These are phyloP conservation scores for Penicillium sp. DNA, from an alignment of 2,329 filamentous ascomycete genomes.

Conservation along the genomic window DNA sequence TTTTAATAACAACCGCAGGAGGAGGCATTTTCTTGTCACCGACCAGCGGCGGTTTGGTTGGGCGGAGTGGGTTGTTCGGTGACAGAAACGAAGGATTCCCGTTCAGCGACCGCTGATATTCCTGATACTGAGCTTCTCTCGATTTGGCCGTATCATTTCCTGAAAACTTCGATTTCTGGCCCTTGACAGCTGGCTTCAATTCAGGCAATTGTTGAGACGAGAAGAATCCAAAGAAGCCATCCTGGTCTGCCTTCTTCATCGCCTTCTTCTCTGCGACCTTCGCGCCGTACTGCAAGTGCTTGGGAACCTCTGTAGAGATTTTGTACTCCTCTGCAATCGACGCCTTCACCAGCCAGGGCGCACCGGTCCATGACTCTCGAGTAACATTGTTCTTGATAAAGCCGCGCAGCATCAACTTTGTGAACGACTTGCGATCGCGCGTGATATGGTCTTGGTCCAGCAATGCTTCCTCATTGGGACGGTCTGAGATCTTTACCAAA, in stretches of 20 bases:
- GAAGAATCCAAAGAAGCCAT: conserved; percentile 54
- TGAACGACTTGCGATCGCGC: conserved; percentile 88
- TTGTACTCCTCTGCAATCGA: conserved; percentile 80
- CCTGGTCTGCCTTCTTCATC: conserved; percentile 57
- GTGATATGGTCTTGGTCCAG: conserved; percentile 79
- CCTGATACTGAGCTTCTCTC: conserved; percentile 48
- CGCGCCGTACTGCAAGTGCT: conserved; percentile 76
- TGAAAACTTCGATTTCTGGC: conserved; percentile 60
- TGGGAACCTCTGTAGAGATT: conserved; percentile 83
- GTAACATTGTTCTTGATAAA: conserved; percentile 96
- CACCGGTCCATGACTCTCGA: conserved; percentile 90
- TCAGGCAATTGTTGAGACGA: conserved; percentile 63
- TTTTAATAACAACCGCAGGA: conserved; percentile 44
- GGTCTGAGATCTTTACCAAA: conserved; percentile 71
- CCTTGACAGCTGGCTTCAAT: conserved; percentile 71
- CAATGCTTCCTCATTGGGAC: conserved; percentile 70
- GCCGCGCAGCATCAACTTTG: conserved; percentile 86
- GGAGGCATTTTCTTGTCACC: conserved; percentile 35
- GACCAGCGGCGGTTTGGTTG: conserved; percentile 31
- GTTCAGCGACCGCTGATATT: conserved; percentile 49
- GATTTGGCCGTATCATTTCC: conserved; percentile 48
- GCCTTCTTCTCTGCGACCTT: conserved; percentile 77
- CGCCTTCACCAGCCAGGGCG: conserved; percentile 91
- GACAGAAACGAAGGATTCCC: conserved; percentile 45
- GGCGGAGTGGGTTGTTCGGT: conserved; percentile 31